Conservation (phyloP, 208 protist genomes). For the Balamuthia mandrillaris region DNA sequence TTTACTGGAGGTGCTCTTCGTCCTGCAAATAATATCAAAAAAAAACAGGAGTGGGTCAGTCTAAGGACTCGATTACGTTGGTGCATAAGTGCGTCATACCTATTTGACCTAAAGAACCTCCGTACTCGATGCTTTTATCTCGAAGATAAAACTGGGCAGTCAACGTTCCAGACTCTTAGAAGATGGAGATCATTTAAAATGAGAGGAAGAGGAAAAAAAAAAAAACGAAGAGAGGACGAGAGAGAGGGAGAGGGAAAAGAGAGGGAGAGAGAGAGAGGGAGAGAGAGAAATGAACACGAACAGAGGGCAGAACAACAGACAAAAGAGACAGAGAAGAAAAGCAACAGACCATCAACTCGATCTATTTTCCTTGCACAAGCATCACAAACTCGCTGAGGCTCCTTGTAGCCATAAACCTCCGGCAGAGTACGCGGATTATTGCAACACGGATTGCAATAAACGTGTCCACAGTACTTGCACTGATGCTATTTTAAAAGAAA, state of each 20-base stretch:
- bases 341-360: neutral
- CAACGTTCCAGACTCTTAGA: neutral
- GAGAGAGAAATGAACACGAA: too few species aligned
- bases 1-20: neutral
- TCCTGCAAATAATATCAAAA: too few species aligned
- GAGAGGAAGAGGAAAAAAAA: neutral
- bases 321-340: too few species aligned
- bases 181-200: neutral
- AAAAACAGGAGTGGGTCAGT: neutral
- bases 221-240: neutral
- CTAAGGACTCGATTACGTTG: neutral
- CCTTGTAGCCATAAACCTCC: neutral
- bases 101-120: neutral
- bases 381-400: neutral
- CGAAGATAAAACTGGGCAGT: slow-evolving; percentile 1
- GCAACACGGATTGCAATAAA: neutral
- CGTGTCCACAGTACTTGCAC: neutral
- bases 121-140: neutral
- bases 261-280: too few species aligned
- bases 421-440: neutral
- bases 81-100: neutral
- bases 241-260: neutral
- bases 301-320: too few species aligned
- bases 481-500: neutral
- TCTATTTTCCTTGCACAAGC: neutral